These are phyloP conservation scores for Extremus antarcticus DNA, from an alignment of 495 filamentous ascomycete genomes.

Conservation along the genomic window DNA sequence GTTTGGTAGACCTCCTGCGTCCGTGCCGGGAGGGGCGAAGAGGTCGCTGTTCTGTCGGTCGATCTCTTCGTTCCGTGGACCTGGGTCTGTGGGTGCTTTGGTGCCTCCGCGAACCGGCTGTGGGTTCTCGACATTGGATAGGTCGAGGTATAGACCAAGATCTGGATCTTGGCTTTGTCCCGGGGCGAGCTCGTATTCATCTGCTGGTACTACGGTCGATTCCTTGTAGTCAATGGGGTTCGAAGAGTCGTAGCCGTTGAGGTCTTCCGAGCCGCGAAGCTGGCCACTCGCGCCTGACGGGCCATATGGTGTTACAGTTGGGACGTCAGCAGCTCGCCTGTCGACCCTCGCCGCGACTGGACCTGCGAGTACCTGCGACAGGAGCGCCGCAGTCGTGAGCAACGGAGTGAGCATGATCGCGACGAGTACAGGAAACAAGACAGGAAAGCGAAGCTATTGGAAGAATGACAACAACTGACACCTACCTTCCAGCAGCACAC, in stretches of 20 bases:
- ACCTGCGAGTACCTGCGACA: neutral
- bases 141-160: constrained; percentile 52
- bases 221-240: neutral
- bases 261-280: neutral
- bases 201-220: constrained; percentile 16
- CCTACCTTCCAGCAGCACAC: too few species aligned
- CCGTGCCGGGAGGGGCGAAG: constrained; percentile 55
- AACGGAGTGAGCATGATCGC: neutral
- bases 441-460: too few species aligned
- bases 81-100: constrained; percentile 49
- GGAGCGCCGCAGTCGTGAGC: neutral
- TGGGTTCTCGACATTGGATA: constrained; percentile 48
- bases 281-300: neutral
- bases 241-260: neutral
- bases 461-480: too few species aligned
- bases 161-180: constrained; percentile 48
- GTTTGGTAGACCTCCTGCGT: constrained; percentile 51
- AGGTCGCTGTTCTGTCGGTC: constrained; percentile 56
- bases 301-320: constrained; percentile 2
- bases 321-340: neutral
- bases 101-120: constrained; percentile 55
- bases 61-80: constrained; percentile 48
- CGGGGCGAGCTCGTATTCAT: constrained; percentile 32
- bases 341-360: neutral
- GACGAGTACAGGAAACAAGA: neutral